Percentiles rank a stretch among this genome's conserved stretches.
Evolutionary conservation across 805 yeast genomes (phyloP).

Genomic region (Starmera dryadoides): DNA sequence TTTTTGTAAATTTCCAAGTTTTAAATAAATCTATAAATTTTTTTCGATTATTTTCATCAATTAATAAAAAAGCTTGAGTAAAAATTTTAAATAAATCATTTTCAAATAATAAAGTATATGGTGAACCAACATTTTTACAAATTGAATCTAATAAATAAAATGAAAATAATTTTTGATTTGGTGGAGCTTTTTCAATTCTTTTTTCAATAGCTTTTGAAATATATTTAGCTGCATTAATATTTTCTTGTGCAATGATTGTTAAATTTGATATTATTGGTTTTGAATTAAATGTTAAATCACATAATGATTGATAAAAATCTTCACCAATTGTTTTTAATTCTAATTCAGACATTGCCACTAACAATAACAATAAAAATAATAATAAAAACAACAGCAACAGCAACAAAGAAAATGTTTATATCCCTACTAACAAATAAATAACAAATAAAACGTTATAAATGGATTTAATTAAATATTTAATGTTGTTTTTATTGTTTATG

Average conservation of each 20-base stretch:
- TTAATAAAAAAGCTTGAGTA: constrained; percentile 70
- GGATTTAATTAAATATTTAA: background rate
- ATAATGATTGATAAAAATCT: constrained; percentile 67
- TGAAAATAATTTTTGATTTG: constrained; percentile 76
- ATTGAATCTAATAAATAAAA: constrained; percentile 86
- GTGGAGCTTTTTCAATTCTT: constrained; percentile 71
- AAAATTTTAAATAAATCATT: constrained; percentile 62
- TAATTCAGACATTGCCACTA: constrained; percentile 6
- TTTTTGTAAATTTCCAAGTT: constrained; percentile 76
- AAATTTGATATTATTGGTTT: constrained; percentile 82
- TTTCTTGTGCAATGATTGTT: constrained; percentile 84
- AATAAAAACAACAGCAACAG: no score
- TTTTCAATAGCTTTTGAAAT: constrained; percentile 70
- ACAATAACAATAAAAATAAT: no score
- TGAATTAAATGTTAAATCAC: constrained; percentile 80
- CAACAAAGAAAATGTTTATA: background rate
- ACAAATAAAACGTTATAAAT: no score
- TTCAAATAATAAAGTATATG: constrained; percentile 77
- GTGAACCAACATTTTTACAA: constrained; percentile 84
- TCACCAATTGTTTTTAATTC: constrained; percentile 25
- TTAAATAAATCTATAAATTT: constrained; percentile 72
- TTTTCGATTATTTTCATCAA: constrained; percentile 65
- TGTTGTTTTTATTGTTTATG: background rate
- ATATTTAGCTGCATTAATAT: constrained; percentile 66
- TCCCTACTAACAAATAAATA: background rate